Evolutionary conservation across 768 basidiomycete genomes (phyloP), one percentile per base, ranked within the genome.

Genomic region (Podaxis sp.): DNA sequence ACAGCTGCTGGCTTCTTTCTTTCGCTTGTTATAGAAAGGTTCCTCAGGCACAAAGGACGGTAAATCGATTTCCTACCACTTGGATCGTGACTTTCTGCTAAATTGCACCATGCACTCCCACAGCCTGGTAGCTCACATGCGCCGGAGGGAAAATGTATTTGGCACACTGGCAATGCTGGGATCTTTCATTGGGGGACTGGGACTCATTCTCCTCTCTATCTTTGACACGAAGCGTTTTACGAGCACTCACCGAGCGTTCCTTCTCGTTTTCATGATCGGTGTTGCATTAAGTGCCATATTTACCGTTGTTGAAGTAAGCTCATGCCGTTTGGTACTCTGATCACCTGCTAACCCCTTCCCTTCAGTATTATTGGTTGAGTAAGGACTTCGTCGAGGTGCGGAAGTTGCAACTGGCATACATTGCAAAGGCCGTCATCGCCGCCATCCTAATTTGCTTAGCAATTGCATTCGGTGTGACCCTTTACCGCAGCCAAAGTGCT

Each of bases 221-320:
- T 88, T 91, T 69, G 91, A 93, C 69, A 89, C 88, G 0, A 78
- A 79, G 63, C 80, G 81, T 2, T 78, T 82, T 71, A 63, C 77
- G 1, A 76, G 71, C 27, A 68, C 79, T 5, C 91, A 93, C 69
- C 71, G 85, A 17, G 64, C 74, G 11, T 91, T 90, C 66, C 80
- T 93, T 15, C 78, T 90, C 25, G 74, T 92, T 8, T 93, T 92
- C 73, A 86, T 92, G 55, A 51, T 88, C 40, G 91, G 91, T 11
- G 88, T 91, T 3, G 83, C 80, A 2, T 68, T 92, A 37, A 88
- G 86, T 62, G 88, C 89, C 22, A 83, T 93, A 38, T 93, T 92
- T 75, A 89, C 89, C 6, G 76, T 91, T 24, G 59, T 82, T 7
- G 90, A 93, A 80, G 88, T 85, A 67, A 11, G 73, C 67, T 9